These are phyloP conservation scores for Laburnicola sp. DNA, from an alignment of 2,329 filamentous ascomycete species.

Conservation along the genomic window DNA sequence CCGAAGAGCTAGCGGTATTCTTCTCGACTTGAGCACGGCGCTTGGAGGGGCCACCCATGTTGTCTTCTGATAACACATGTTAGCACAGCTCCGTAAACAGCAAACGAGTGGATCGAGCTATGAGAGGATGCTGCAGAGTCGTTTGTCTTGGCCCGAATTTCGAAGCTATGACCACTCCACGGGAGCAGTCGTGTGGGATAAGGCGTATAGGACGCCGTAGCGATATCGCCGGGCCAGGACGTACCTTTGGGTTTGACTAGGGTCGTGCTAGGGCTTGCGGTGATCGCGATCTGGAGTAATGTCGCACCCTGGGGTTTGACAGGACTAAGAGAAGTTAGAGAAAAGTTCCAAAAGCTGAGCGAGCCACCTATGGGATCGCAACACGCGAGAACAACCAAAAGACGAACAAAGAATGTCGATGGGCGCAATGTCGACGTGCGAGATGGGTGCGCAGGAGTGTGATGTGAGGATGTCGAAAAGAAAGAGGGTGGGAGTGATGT, in stretches of 20 bases:
- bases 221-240: not conserved
- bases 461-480: constrained; percentile 2
- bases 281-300: not conserved
- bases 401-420: constrained; percentile 1
- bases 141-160: not conserved
- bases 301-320: not conserved
- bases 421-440: not conserved
- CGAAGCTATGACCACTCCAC: not conserved
- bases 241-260: constrained; percentile 3
- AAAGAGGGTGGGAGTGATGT: not conserved
- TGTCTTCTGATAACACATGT: constrained; percentile 15
- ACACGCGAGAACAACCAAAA: constrained; percentile 3
- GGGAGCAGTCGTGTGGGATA: not conserved
- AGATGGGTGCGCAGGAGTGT: not conserved
- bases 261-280: not conserved
- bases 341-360: constrained; percentile 1
- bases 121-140: not conserved
- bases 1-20: constrained; percentile 28
- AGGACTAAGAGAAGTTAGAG: constrained; percentile 8
- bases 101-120: constrained; percentile 4
- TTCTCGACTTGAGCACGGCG: constrained; percentile 37
- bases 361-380: constrained; percentile 7
- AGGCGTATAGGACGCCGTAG: not conserved
- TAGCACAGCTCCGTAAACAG: constrained; percentile 21
- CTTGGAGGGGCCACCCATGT: constrained; percentile 46